Base-by-base conservation (phyloP, 176 grass and related monocot species). In the maize (Zea mays) region DNA sequence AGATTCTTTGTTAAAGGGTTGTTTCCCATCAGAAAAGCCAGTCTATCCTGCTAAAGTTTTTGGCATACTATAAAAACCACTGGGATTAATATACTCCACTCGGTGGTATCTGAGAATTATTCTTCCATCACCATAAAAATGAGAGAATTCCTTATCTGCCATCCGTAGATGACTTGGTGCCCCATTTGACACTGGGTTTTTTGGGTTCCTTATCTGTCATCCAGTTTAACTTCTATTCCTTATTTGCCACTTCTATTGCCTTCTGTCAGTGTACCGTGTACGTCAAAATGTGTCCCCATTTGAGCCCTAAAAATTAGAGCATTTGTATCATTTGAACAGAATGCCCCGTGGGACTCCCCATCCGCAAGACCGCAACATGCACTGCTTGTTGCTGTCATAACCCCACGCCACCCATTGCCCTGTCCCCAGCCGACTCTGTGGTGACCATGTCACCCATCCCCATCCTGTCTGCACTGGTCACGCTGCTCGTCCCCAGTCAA, bases 1-100 rank as follows among this genome's bases (percentile, higher is more conserved):
- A 93, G 81, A 80, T 95, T 90, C 86, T 99, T 99, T 16, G 85
- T 66, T 33, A 96, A 61, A 83, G 78, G 81, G 60, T 85, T 86
- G 67, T 75, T 92, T 56, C 92, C 86, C 45, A 81, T 85, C 46
- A 90, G 73, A 83, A 87, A 90, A 62, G 81, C 81, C 71, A 84
- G 83, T 62, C 88, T 93, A 76, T 89, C 92, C 92, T 96, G 84
- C 60, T 67, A 71, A 85, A 80, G 61, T n/a, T 79, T 74, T 65
- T 7, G 5, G 47, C 47, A 48, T 38, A 69, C 14, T 57, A 66
- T 56, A 46, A 80, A 74, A 75, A 80, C 42, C 7, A 48, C 33
- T n/a, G 4, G 38, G 73, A 27, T 50, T 37, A 38, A 75, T 56
- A 4, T 43, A 67, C 36, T 62, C 36, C 10, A 43, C 54, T 58